phyloP scores from a whole-genome alignment of 1,139 yeast genomes.

The Spathaspora sp. region DNA sequence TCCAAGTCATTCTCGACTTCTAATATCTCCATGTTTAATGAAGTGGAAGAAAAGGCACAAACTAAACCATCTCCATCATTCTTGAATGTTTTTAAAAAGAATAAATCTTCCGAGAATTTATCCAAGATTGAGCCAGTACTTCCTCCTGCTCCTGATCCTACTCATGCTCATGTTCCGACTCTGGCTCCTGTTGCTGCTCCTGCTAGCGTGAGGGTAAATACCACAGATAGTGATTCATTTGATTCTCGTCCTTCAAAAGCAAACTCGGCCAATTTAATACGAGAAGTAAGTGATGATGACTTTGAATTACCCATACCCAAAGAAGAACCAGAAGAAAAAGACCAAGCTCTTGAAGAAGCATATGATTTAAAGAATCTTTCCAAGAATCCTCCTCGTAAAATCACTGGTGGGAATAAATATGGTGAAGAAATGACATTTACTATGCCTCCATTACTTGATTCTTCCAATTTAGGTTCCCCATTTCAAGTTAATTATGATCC shows the following conservation, averaged over 20 bases:
- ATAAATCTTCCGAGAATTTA: constrained; percentile 22
- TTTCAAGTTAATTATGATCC: constrained; percentile 25
- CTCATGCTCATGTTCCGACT: too few relatives aligned
- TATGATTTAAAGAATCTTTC: constrained; percentile 26
- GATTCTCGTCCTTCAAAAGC: not conserved
- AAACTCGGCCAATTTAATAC: constrained; percentile 24
- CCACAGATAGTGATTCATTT: not conserved
- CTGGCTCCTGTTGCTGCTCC: too few relatives aligned
- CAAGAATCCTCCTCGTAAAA: constrained; percentile 28
- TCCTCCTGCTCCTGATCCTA: not conserved
- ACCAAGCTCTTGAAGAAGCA: constrained; percentile 5
- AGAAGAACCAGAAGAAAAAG: not conserved
- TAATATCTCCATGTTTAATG: constrained; percentile 18
- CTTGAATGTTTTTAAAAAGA: constrained; percentile 27
- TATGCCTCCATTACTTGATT: constrained; percentile 13
- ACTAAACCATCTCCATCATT: constrained; percentile 11
- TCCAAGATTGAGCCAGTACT: constrained; percentile 8
- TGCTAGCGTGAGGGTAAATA: not conserved
- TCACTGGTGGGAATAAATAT: constrained; percentile 19
- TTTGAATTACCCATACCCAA: not conserved
- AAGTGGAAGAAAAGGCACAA: constrained; percentile 6
- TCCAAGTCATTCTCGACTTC: constrained; percentile 33
- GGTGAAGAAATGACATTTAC: constrained; percentile 30
- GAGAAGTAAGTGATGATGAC: constrained; percentile 31
- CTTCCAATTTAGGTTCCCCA: constrained; percentile 33